Base-by-base conservation (phyloP, 352 stramenopile genomes). In the Globisporangium solare region DNA sequence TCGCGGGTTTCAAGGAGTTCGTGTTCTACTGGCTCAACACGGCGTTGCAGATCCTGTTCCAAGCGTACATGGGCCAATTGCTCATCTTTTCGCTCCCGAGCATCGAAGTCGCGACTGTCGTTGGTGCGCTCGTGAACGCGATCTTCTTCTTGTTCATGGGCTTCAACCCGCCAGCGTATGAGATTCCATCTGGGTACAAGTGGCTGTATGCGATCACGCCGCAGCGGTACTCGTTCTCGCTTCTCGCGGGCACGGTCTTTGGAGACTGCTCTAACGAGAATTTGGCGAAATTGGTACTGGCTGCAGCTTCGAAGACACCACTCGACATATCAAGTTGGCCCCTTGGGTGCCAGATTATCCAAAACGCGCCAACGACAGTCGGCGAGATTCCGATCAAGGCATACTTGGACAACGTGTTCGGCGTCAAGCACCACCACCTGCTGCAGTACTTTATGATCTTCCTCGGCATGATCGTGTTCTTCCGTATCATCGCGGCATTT, bases 141-240 rank as follows among this genome's bases (percentile, higher is more conserved):
- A 64, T 86, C 56, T 81, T 81, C 61, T 62, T 80, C 40, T 48
- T 79, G 1, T 77, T 85, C 62, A 70, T 70, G 57, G 76, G 74
- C 14, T 79, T 76, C 63, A 71, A 72, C 35, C 69, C 69, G 5
- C 66, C 69, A 18, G 41, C 63, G 4, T 27, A 20, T 1, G 12
- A 37, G 10, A 73, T 76, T 40, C 65, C 68, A 12, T 68, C 17
- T 14, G 48, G 48, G 17, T 54, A 54, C 48, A 5, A 39, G 3
- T 54, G 48, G 48, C 27, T 54, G n/a, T 68, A 68, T 54, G 51
- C 55, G 41, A 66, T 73, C 41, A 67, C 27, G n/a, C 60, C 60
- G 17, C 61, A 51, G 10, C 45, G 58, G 1, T 68, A 65, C 35
- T 45, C 24, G 41, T 40, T 68, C 21, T 17, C 60, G 11, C n/a